Evolutionary conservation across 1,284 basidiomycete genomes (phyloP).

Genomic region (Exobasidium rhododendri): DNA sequence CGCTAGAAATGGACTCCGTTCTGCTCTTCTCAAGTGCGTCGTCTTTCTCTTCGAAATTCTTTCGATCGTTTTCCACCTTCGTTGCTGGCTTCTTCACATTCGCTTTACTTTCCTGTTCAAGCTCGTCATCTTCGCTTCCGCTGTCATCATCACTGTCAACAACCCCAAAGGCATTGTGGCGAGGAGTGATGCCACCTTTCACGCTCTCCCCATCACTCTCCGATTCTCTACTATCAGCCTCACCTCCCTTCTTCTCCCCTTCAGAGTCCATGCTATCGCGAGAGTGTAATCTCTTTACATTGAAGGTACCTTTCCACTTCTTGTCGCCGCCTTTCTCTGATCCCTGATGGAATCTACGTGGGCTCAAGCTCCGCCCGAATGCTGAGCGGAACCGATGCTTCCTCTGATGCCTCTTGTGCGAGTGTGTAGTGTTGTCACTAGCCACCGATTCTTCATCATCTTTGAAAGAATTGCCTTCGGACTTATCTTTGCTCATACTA

Average conservation of each 20-base stretch:
- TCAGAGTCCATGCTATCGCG: constrained; percentile 9
- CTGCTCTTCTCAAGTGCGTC: background rate
- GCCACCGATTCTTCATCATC: background rate
- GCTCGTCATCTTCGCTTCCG: constrained; percentile 18
- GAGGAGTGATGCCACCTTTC: constrained; percentile 25
- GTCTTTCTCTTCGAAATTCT: background rate
- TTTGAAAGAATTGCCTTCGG: background rate
- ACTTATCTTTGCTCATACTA: constrained; percentile 15
- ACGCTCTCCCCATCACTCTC: constrained; percentile 33
- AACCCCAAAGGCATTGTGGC: constrained; percentile 35
- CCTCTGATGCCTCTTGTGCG: constrained; percentile 9
- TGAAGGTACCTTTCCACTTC: background rate
- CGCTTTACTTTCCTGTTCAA: background rate
- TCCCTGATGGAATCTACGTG: background rate
- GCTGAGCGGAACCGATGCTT: constrained; percentile 1
- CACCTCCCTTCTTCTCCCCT: background rate
- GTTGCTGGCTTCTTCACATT: background rate
- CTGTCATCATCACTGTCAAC: constrained; percentile 15
- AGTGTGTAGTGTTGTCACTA: constrained; percentile 13
- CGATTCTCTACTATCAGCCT: background rate
- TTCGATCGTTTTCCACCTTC: background rate
- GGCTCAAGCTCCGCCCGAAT: background rate
- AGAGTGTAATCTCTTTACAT: background rate
- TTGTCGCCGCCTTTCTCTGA: background rate
- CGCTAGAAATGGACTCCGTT: background rate